Base-by-base conservation (phyloP, 2,329 filamentous ascomycete genomes). In the Fusarium torreyae region DNA sequence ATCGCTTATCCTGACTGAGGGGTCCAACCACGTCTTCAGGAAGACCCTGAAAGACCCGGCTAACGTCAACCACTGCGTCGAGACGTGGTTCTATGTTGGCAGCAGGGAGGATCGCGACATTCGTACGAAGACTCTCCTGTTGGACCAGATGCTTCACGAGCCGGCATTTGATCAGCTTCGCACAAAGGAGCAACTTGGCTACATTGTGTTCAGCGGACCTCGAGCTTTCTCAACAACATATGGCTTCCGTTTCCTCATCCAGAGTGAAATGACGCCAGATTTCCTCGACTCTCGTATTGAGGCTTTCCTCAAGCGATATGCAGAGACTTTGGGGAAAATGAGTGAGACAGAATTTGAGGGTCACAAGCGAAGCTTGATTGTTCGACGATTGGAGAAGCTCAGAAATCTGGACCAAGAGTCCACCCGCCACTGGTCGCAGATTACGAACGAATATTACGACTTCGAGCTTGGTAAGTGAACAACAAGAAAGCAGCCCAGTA, bases 111-210 rank as follows among this genome's bases (percentile, higher is more conserved):
- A 97, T 75, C 87, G 90, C n/a, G 77, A 80, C 7, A 80, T 92
- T 14, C 89, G 94, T 18, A 92, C 94, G 15, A 94, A 92, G 79
- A 86, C 93, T 1, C 84, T 97, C 42, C 85, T 99, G 7, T 86
- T 98, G 42, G 92, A 93, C 26, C 96, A 98, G 80, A 92, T 99
- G 82, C 90, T 94, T 0, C 92, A 97, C 58, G 96, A 99, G 81
- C 94, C 94, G 6, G 92, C 92, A 10, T 99, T 98, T 77, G 94
- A 99, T 80, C 94, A 97, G 78, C 86, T 99, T 9, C 89, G 96
- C 50, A 98, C 96, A 43, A 98, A 98, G 80, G 95, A 99, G 79
- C 95, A 99, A 81, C 90, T 99, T 8, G 96, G 96, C 14, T 99
- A 99, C 74, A 93, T 99, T 54, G 95, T 99, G 1, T 97, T 95